A percentile compares a stretch with the other conserved stretches of the same genome.
Evolutionary conservation across 768 basidiomycete genomes (phyloP).

Genomic region (Lactarius deliciosus): DNA sequence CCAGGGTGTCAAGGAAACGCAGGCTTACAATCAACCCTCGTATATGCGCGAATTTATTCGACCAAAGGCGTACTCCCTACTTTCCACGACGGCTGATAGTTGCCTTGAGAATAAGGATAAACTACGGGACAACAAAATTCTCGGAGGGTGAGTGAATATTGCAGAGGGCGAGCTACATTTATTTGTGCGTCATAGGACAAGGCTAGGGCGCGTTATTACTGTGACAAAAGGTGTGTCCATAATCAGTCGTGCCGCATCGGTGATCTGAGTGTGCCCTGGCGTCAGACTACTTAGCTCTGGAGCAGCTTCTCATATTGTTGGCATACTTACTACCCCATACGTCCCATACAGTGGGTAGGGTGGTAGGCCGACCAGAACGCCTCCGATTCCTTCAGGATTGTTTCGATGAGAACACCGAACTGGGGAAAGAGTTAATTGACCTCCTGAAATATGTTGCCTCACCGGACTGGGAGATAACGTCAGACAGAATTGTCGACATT

Average conservation of each 20-base stretch:
- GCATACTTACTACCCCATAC: constrained; percentile 26
- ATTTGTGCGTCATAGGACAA: constrained; percentile 10
- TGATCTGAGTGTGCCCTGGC: neutral
- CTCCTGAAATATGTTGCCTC: constrained; percentile 24
- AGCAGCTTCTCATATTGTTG: constrained; percentile 27
- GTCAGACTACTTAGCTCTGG: constrained; percentile 27
- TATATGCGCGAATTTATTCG: neutral
- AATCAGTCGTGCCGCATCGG: neutral
- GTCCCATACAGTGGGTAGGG: constrained; percentile 17
- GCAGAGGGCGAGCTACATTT: neutral
- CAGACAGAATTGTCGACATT: constrained; percentile 29
- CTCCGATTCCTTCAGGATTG: constrained; percentile 25
- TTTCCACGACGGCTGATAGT: constrained; percentile 25
- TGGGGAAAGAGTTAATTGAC: constrained; percentile 23
- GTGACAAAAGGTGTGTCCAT: constrained; percentile 20
- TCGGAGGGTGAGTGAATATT: constrained; percentile 23
- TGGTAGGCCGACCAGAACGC: constrained; percentile 19
- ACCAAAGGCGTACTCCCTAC: constrained; percentile 22
- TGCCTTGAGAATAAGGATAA: constrained; percentile 27
- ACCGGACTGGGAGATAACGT: constrained; percentile 27
- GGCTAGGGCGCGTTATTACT: constrained; percentile 19
- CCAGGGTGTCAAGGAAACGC: neutral
- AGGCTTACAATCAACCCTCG: neutral
- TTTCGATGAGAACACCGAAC: constrained; percentile 12
- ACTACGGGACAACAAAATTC: constrained; percentile 20